A percentile compares a stretch with the other conserved stretches of the same genome.
phyloP scores from a whole-genome alignment of 1,139 yeast genomes.

The Lizanozyma gosingica region DNA sequence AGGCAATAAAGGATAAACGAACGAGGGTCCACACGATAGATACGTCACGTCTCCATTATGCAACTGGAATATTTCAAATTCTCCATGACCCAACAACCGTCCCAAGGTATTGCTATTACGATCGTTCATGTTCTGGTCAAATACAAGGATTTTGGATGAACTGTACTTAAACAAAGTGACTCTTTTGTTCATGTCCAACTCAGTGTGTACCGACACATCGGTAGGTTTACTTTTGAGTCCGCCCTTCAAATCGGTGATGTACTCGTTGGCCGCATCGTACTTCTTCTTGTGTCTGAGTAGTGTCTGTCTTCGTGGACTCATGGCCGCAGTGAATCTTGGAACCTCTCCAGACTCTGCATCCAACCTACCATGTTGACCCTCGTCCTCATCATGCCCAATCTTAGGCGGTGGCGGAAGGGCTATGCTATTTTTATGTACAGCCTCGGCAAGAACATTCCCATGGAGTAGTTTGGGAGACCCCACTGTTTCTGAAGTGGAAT shows the following conservation, averaged over 20 bases:
- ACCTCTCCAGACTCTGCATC: too few species aligned
- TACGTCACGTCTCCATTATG: slow-evolving; percentile 58
- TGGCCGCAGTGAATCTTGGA: slow-evolving; percentile 1
- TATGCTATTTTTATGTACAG: too few species aligned
- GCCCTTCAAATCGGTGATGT: slow-evolving; percentile 19
- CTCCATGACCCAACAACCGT: slow-evolving; percentile 51
- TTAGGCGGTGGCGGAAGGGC: too few species aligned
- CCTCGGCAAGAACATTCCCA: background rate
- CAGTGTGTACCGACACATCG: slow-evolving; percentile 2
- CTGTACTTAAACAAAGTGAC: slow-evolving; percentile 28
- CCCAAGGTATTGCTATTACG: slow-evolving; percentile 22
- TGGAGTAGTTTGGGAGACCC: background rate
- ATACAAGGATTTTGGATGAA: slow-evolving; percentile 33
- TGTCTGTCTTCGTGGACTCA: slow-evolving; percentile 34
- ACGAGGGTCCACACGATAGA: slow-evolving; percentile 43
- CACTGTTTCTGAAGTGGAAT: background rate
- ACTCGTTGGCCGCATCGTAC: slow-evolving; percentile 15
- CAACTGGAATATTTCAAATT: slow-evolving; percentile 54
- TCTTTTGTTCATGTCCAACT: slow-evolving; percentile 24
- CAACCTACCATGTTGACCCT: too few species aligned
- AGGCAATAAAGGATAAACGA: slow-evolving; percentile 61
- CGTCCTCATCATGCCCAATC: too few species aligned
- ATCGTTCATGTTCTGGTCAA: slow-evolving; percentile 27
- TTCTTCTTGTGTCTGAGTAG: slow-evolving; percentile 29
- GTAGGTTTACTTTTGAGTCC: slow-evolving; percentile 6